Evolutionary conservation across 2,329 filamentous ascomycete species (phyloP), one percentile per base, ranked within the genome.

Genomic region (Cercospora zeina): DNA sequence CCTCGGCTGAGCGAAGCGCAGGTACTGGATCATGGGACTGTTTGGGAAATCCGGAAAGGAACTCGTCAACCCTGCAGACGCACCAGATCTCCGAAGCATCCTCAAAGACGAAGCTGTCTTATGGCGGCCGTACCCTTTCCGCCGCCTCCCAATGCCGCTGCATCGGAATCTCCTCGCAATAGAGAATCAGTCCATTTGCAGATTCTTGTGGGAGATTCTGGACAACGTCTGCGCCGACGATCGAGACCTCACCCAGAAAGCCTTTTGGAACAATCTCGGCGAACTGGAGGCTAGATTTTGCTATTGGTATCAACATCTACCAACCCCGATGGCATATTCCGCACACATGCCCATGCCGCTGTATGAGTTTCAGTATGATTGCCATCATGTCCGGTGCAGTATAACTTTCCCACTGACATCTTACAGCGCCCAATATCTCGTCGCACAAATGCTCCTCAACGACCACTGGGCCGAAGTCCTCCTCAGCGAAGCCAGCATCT

Each of bases 381-480:
- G 21, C 45, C 24, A 27, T 27, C 24, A 27, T 27, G 3, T 27
- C n/a, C n/a, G n/a, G 24, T 27, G 24, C 24, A 27, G 24, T 6
- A 27, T 3, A 6, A 27, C 24, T 6, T 27, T 27, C 24, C 24
- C 21, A 4, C 24, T 30, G 45, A 50, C 47, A 9, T 7, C 1
- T 30, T 24, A 1, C n/a, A 30, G 47, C 47, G 47, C 47, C 13
- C 21, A 27, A 50, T 50, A 31, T 24, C 11, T 27, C 47, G 21
- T 50, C 13, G 21, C 27, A 4, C 47, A 50, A 30, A 37, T 55
- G 31, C 36, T 16, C n/a, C 13, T 36, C 3, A 36, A 55, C 21
- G 53, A 55, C 53, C 21, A 39, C 33, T 55, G 30, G 53, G 30
- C 33, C 21, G 33, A 39, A n/a, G 53, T 37, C 16, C 34, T 55